Evolutionary conservation across 306 rosid genomes (phyloP), one percentile per base, ranked within the genome.

Genomic region (Psophocarpus tetragonolobus): DNA sequence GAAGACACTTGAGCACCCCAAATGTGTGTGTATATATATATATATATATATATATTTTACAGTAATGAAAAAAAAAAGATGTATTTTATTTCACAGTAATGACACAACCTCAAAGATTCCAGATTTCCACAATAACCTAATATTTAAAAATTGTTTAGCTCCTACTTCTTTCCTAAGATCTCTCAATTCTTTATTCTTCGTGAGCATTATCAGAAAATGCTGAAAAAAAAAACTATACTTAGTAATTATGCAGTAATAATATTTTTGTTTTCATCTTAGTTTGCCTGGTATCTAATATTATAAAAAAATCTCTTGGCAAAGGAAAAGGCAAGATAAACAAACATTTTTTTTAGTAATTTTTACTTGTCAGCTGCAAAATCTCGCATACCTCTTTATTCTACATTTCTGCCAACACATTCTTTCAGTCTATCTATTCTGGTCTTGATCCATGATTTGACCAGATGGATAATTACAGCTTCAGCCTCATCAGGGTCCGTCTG

Each of bases 401-500:
- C 82, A 84, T 86, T 89, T 85, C 88, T 84, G 76, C 87, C 91
- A 64, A 89, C 68, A 96, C 91, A 89, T 67, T 93, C 97, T 83
- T 84, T 83, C 77, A 89, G 76, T 71, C 86, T 86, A 68, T 87
- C 92, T 62, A 91, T 83, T 84, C 90, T 89, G 68, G 84, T 84
- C 74, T 78, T 84, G 81, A 91, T 88, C 97, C 97, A 93, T 47
- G 88, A 83, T 86, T 82, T 89, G 27, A 82, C 92, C 66, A 93
- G 83, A 50, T 76, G 73, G 39, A 84, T 74, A 70, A 89, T 85
- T 30, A 87, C 83, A 53, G 88, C 83, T 82, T 93, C 97, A 74
- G 96, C 89, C 84, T 90, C 97, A 2, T 85, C 90, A 67, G 97
- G 97, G 78, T 88, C 91, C 92, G 91, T 93, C 90, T 91, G 92